phyloP scores from a whole-genome alignment of 768 basidiomycete species.

The Antrodiella citrinella region DNA sequence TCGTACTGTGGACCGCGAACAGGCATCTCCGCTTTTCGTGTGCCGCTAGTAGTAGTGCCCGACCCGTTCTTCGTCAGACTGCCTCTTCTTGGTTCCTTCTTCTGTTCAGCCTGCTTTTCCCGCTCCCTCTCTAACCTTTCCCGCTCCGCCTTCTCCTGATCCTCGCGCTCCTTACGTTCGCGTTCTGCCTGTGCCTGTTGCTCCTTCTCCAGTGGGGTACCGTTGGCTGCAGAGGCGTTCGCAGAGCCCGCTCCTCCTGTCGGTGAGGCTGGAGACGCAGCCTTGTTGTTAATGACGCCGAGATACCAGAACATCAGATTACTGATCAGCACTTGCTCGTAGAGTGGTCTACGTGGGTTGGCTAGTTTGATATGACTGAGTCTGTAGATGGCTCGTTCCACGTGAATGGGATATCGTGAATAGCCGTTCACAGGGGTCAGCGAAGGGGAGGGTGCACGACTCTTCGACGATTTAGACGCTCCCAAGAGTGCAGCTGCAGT shows the following conservation, averaged over 20 bases:
- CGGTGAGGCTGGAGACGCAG: slow-evolving; percentile 18
- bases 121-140: slow-evolving; percentile 20
- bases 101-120: slow-evolving; percentile 20
- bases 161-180: slow-evolving; percentile 33
- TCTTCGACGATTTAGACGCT: slow-evolving; percentile 72
- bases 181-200: slow-evolving; percentile 24
- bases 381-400: slow-evolving; percentile 95
- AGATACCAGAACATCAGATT: slow-evolving; percentile 99
- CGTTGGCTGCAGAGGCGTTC: slow-evolving; percentile 6
- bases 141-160: slow-evolving; percentile 27
- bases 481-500: slow-evolving; percentile 84
- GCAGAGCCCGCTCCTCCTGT: slow-evolving; percentile 6
- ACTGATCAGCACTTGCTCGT: slow-evolving; percentile 92
- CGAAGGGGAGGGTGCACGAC: slow-evolving; percentile 45
- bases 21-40: slow-evolving; percentile 76
- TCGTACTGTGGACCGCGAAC: slow-evolving; percentile 89
- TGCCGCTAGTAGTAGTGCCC: slow-evolving; percentile 34
- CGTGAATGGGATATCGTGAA: slow-evolving; percentile 94
- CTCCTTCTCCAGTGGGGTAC: slow-evolving; percentile 25
- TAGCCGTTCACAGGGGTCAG: slow-evolving; percentile 42
- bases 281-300: slow-evolving; percentile 89
- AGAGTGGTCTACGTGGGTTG: slow-evolving; percentile 91
- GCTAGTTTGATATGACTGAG: slow-evolving; percentile 98
- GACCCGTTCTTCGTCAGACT: slow-evolving; percentile 62
- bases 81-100: slow-evolving; percentile 32